Percentiles rank a stretch among this genome's conserved stretches.
These are phyloP conservation scores for Waltergamsia citrina DNA, from an alignment of 2,329 filamentous ascomycete species.

Conservation along the genomic window DNA sequence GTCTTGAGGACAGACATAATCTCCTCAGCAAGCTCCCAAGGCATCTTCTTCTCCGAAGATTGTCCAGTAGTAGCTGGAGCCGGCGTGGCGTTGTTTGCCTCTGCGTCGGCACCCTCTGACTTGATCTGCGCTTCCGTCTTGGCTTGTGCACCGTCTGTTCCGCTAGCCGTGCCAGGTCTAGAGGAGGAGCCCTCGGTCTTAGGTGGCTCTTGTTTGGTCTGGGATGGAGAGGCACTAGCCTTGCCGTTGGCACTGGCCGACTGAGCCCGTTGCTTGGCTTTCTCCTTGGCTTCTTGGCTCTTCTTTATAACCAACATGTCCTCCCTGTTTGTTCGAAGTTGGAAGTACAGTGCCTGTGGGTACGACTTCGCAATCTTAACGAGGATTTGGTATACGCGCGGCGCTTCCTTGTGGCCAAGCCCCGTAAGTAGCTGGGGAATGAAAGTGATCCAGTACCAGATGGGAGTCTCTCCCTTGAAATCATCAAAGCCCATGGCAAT, in stretches of 20 bases:
- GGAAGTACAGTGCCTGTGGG: conserved; percentile 92
- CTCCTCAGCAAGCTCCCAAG: conserved; percentile 95
- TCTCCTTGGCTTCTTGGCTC: conserved; percentile 68
- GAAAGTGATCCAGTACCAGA: conserved; percentile 99
- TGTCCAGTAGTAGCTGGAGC: conserved; percentile 16
- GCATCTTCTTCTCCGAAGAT: conserved; percentile 55
- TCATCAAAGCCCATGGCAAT: conserved; percentile 85
- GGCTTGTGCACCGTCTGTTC: conserved; percentile 26
- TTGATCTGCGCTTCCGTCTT: conserved; percentile 30
- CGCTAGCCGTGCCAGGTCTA: conserved; percentile 41
- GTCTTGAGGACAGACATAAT: conserved; percentile 95
- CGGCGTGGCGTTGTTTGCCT: conserved; percentile 14
- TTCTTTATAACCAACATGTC: conserved; percentile 92
- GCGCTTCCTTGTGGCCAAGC: conserved; percentile 82
- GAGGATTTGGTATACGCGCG: conserved; percentile 76
- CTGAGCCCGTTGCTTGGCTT: conserved; percentile 40
- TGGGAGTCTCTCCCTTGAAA: conserved; percentile 93
- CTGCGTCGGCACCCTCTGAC: conserved; percentile 14
- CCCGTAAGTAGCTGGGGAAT: conserved; percentile 94
- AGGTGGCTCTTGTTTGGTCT: conserved; percentile 39
- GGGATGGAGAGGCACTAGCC: conserved; percentile 33
- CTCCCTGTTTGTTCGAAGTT: conserved; percentile 84
- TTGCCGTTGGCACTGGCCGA: conserved; percentile 30
- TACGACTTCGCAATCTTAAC: conserved; percentile 93
- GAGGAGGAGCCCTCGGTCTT: conserved; percentile 28